Evolutionary conservation across 768 basidiomycete species (phyloP), one percentile per base, ranked within the genome.

Genomic region (Asterophora parasitica): DNA sequence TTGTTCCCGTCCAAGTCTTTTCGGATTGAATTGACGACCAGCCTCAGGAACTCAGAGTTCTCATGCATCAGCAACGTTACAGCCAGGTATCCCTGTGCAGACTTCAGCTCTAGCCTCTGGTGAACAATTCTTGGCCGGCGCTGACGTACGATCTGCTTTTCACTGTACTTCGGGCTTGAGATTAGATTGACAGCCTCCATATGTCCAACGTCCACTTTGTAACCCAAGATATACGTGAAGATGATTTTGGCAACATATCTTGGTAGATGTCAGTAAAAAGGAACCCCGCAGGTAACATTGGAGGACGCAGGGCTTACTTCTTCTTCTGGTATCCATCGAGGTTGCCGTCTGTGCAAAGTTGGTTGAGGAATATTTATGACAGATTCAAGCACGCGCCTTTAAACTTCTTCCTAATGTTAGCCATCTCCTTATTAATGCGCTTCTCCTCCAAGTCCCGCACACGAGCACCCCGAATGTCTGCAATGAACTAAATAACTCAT

Each of bases 161-260:
- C 96, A 60, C 88, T 92, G 63, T 99, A 99, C 60, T 97, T 98
- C 27, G 80, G 68, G 60, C 90, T 92, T 20, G 94, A 89, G 56
- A 99, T 97, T 55, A 99, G 78, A 65, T 99, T 98, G 56, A 98
- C 92, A 19, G 96, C 95, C 62, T 98, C 94, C 94, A 98, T 96
- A 66, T 98, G 96, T 12, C 96, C 96, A 16, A 98, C 82, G 63
- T 99, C 96, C 57, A 98, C 93, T 68, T 96, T 95, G 74, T 99
- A 99, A 35, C 96, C 96, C 50, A 99, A 74, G 59, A 99, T 99
- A 61, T 97, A 98, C 5, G 96, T 97, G 74, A 98, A 99, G 51
- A 98, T 88, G 59, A 99, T 94, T 73, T 99, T 98, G 49, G 93
- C 90, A 35, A 98, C 91, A 77, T 96, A 98, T 82, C 89, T 90